These are phyloP conservation scores for Eucalyptus globulus DNA, from an alignment of 345 rosid genomes.

Conservation along the genomic window DNA sequence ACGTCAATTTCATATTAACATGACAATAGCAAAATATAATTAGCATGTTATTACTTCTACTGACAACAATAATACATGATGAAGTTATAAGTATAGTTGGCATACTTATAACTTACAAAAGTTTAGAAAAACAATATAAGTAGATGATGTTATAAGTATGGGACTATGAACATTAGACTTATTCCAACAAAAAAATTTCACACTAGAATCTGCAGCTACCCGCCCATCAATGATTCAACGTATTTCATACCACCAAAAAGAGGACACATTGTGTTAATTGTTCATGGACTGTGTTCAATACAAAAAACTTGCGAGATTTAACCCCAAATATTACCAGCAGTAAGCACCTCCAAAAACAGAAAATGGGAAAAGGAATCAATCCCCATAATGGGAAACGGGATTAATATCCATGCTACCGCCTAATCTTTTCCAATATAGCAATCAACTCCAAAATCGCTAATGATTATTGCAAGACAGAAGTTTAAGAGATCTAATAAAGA, in stretches of 20 bases:
- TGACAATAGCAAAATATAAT: too few relatives aligned
- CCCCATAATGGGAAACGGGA: background rate
- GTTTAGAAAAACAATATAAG: background rate
- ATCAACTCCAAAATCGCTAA: background rate
- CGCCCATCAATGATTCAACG: background rate
- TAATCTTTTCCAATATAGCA: background rate
- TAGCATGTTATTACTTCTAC: too few relatives aligned
- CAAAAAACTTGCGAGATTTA: background rate
- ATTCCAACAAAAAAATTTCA: background rate
- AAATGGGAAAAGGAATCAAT: too few relatives aligned
- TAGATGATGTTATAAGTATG: background rate
- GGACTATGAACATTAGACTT: background rate
- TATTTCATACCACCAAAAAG: background rate
- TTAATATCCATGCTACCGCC: background rate
- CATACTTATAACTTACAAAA: background rate
- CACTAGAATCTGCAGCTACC: background rate
- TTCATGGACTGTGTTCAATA: too few relatives aligned
- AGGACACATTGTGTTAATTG: too few relatives aligned
- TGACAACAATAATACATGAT: too few relatives aligned
- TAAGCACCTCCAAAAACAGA: background rate
- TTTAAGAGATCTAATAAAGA: background rate
- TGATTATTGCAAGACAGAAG: background rate
- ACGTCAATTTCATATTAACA: too few relatives aligned
- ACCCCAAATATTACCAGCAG: background rate
- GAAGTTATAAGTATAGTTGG: background rate